phyloP scores from a whole-genome alignment of 1,284 basidiomycete species.

The Melampsora americana region DNA sequence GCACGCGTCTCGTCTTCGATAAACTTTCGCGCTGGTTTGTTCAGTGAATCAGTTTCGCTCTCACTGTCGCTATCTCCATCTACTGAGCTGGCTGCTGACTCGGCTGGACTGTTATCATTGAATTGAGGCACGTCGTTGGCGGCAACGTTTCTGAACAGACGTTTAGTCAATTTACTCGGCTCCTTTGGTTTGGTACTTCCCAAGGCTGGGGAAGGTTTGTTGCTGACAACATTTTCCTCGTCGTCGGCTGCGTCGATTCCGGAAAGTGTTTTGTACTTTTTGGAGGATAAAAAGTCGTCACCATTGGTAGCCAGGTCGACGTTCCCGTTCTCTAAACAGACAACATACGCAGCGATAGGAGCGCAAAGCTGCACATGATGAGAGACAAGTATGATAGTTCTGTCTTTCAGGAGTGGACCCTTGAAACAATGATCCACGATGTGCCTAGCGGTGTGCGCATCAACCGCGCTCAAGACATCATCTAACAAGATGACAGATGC shows the following conservation, averaged over 20 bases:
- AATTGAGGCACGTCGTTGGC: conserved; percentile 35
- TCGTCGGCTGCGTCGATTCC: conserved; percentile 12
- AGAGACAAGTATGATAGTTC: conserved; percentile 81
- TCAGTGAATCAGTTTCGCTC: not conserved
- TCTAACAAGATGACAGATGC: conserved; percentile 81
- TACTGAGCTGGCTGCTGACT: conserved; percentile 45
- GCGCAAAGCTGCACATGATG: conserved; percentile 79
- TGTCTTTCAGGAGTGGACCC: conserved; percentile 73
- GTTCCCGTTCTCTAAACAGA: conserved; percentile 73
- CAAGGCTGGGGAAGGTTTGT: not conserved
- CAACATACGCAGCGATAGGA: conserved; percentile 66
- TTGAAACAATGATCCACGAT: conserved; percentile 76
- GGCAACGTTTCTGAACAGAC: conserved; percentile 45
- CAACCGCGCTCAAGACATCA: conserved; percentile 83
- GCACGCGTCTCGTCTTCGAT: conserved; percentile 86
- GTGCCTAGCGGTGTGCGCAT: conserved; percentile 84
- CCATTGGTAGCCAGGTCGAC: conserved; percentile 69
- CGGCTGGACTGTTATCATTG: conserved; percentile 47
- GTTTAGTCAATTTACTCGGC: conserved; percentile 28
- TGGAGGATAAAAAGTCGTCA: conserved; percentile 62
- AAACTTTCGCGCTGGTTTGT: conserved; percentile 66
- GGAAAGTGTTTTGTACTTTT: conserved; percentile 9
- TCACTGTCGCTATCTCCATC: conserved; percentile 38
- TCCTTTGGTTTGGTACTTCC: not conserved
- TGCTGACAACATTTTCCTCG: not conserved